Conservation (phyloP, 2,329 filamentous ascomycete species). For the Ploettnerulaceae sp. region DNA sequence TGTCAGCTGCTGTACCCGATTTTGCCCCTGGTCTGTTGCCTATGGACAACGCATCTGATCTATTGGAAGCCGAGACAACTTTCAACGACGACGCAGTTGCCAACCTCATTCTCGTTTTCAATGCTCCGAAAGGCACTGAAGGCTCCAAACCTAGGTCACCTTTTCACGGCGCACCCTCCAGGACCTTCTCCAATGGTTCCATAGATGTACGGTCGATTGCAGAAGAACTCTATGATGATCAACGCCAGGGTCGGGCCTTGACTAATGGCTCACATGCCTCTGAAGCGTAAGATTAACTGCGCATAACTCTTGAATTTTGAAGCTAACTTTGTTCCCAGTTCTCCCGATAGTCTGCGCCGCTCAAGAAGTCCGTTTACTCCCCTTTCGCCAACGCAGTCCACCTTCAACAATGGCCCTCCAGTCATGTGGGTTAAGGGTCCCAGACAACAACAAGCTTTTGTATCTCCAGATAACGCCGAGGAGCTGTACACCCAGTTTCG, state of each 20-base stretch:
- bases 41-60: slow-evolving; percentile 22
- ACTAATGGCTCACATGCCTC: slow-evolving; percentile 36
- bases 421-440: slow-evolving; percentile 37
- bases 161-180: slow-evolving; percentile 38
- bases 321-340: slow-evolving; percentile 21
- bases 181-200: slow-evolving; percentile 51
- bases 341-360: slow-evolving; percentile 25
- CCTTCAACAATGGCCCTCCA: slow-evolving; percentile 28
- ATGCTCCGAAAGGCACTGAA: slow-evolving; percentile 36
- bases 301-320: not conserved
- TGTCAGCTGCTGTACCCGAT: slow-evolving; percentile 60
- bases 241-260: slow-evolving; percentile 35
- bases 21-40: slow-evolving; percentile 38
- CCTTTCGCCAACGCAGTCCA: slow-evolving; percentile 24
- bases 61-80: slow-evolving; percentile 34
- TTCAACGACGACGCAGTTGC: slow-evolving; percentile 50
- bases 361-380: slow-evolving; percentile 27
- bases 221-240: slow-evolving; percentile 42
- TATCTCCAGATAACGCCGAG: slow-evolving; percentile 33
- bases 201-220: slow-evolving; percentile 49
- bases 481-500: slow-evolving; percentile 38
- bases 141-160: slow-evolving; percentile 34
- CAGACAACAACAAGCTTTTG: slow-evolving; percentile 31
- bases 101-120: slow-evolving; percentile 47
- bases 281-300: slow-evolving; percentile 33